phyloP scores from a whole-genome alignment of 768 basidiomycete genomes.

The Tulasnella sp. region DNA sequence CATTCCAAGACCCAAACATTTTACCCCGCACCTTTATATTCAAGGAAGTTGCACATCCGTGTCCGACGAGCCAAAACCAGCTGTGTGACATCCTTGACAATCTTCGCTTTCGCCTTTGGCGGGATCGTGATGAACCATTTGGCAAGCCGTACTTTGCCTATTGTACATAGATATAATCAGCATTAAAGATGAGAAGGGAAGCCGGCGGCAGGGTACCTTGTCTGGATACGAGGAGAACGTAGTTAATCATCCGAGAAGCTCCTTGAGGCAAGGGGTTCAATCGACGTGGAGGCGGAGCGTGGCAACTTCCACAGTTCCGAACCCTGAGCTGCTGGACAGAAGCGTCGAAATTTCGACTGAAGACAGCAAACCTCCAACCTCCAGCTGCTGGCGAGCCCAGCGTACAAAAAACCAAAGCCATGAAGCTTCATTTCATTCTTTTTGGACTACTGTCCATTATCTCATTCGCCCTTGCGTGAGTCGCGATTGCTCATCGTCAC shows the following conservation, averaged over 20 bases:
- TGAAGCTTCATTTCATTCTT: neutral
- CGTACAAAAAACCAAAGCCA: neutral
- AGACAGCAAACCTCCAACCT: neutral
- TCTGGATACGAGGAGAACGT: slow-evolving; percentile 84
- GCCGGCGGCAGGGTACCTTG: slow-evolving; percentile 44
- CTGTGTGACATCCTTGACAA: slow-evolving; percentile 92
- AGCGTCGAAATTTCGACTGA: neutral
- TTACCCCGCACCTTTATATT: slow-evolving; percentile 67
- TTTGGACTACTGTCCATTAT: neutral
- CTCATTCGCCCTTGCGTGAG: slow-evolving; percentile 8
- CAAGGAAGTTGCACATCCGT: slow-evolving; percentile 91
- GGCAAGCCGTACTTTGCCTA: slow-evolving; percentile 85
- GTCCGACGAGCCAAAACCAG: slow-evolving; percentile 79
- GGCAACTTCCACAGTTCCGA: neutral
- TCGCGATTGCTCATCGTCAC: neutral
- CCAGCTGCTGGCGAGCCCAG: neutral
- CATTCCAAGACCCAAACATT: slow-evolving; percentile 17
- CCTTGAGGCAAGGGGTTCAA: neutral
- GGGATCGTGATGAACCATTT: slow-evolving; percentile 93
- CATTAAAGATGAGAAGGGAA: neutral
- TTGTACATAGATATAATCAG: slow-evolving; percentile 14
- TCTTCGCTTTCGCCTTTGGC: slow-evolving; percentile 73
- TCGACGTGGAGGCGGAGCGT: neutral
- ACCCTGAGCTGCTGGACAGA: neutral
- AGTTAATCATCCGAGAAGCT: slow-evolving; percentile 58